phyloP scores from a whole-genome alignment of 2,329 filamentous ascomycete species.

The Zasmidium angulare region DNA sequence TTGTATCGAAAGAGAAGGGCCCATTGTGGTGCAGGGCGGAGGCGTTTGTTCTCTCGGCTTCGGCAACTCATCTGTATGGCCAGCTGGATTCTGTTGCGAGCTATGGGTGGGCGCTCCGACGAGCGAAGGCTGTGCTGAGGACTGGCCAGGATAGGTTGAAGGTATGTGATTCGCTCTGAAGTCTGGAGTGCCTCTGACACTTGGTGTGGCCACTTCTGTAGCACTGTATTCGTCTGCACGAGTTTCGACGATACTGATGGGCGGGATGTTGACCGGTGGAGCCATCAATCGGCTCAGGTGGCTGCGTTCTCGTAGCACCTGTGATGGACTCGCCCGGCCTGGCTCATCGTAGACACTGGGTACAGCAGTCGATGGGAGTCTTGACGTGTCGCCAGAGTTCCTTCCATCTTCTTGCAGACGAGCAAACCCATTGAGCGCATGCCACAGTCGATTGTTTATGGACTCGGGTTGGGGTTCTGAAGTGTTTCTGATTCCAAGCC shows the following conservation, averaged over 20 bases:
- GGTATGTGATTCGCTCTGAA: constrained; percentile 14
- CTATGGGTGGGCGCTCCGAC: background rate
- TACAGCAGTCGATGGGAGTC: constrained; percentile 32
- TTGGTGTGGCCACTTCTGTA: constrained; percentile 51
- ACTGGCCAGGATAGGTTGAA: background rate
- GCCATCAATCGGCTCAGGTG: constrained; percentile 23
- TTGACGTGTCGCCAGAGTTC: constrained; percentile 24
- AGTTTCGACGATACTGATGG: constrained; percentile 12
- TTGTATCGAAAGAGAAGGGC: constrained; percentile 40
- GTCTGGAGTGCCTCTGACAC: constrained; percentile 43
- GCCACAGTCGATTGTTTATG: constrained; percentile 35
- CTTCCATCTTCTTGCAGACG: constrained; percentile 32
- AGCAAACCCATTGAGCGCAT: constrained; percentile 37
- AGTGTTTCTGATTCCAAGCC: constrained; percentile 29
- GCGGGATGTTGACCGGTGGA: constrained; percentile 32
- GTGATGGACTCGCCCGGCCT: constrained; percentile 15
- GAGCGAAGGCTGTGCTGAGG: background rate
- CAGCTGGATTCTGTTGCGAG: constrained; percentile 2
- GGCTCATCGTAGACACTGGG: constrained; percentile 32
- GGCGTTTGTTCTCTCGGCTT: constrained; percentile 5
- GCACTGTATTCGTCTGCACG: constrained; percentile 45
- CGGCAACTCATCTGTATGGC: constrained; percentile 5
- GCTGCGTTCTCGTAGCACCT: constrained; percentile 10
- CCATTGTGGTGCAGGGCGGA: constrained; percentile 10
- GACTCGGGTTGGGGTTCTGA: constrained; percentile 23